Conservation (phyloP, 2,329 filamentous ascomycete genomes). For the Metarhizium album region DNA sequence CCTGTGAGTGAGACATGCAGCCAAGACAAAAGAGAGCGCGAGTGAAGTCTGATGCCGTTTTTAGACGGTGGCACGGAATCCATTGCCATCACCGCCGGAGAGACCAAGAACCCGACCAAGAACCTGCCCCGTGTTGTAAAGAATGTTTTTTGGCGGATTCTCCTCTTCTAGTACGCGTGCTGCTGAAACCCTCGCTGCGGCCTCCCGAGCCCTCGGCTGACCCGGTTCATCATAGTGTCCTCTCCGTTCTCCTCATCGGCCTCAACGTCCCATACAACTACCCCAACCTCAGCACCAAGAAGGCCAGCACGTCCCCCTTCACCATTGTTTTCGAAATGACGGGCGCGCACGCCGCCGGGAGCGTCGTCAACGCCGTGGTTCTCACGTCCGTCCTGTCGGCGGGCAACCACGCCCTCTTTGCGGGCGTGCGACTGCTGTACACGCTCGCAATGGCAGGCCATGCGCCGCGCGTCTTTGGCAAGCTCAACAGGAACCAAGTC, state of each 20-base stretch:
- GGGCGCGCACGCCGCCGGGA: constrained; percentile 38
- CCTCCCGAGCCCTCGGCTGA: not conserved
- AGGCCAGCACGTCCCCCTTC: constrained; percentile 26
- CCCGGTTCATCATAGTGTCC: constrained; percentile 16
- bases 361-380: constrained; percentile 50
- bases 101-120: constrained; percentile 50
- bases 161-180: constrained; percentile 34
- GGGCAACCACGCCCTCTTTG: constrained; percentile 27
- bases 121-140: constrained; percentile 53
- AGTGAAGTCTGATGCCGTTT: not conserved
- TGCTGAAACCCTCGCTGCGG: not conserved
- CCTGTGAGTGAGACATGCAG: constrained; percentile 30
- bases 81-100: constrained; percentile 55
- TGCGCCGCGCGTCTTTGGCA: constrained; percentile 43
- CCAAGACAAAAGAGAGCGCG: not conserved
- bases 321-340: constrained; percentile 51
- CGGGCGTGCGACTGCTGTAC: constrained; percentile 23
- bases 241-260: constrained; percentile 35
- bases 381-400: constrained; percentile 26
- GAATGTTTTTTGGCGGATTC: constrained; percentile 54
- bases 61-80: constrained; percentile 45
- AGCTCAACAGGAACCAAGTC: constrained; percentile 23
- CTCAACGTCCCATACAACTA: constrained; percentile 48
- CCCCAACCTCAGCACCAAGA: constrained; percentile 20
- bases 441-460: constrained; percentile 32